Base-by-base conservation (phyloP, 352 stramenopile genomes). In the Pythium brachiatum region DNA sequence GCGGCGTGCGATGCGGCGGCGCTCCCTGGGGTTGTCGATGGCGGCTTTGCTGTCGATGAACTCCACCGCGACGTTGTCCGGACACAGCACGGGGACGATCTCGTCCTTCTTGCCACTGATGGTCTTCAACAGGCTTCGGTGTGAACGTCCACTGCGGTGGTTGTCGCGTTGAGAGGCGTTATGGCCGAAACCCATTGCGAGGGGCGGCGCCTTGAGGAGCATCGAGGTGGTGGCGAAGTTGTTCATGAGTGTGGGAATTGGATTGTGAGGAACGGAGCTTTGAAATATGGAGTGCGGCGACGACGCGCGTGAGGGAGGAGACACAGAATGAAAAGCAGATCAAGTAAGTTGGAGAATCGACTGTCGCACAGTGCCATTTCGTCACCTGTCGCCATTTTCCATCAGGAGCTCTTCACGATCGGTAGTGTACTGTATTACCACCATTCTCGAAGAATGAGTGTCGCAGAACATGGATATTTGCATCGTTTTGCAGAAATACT, bases 21-120 rank as follows among this genome's bases (percentile, higher is more conserved):
- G 38, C 51, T 66, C 59, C 3, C 4, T n/a, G 20, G 18, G 5
- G 59, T 34, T 60, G 16, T 21, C 41, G 16, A 59, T 60, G 39
- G 39, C 31, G 16, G 51, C 50, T 29, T 59, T 66, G 51, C 59
- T 60, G 39, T 60, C 59, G 16, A 66, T 66, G 29, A 66, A 60
- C 59, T 48, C 50, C 13, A 53, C 57, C 25, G 46, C 34, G 23
- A 64, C 26, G 18, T 57, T 25, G 16, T 64, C 57, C 7, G 57
- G 57, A 29, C 57, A 56, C 34, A 64, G 46, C 25, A 64, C 47
- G 47, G 47, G 31, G n/a, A 62, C 46, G 20, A 46, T 3, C 13
- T 36, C 46, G 6, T 56, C 1, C 32, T 56, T 55, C 56, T 60
- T 60, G 54, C 38, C 23, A 9, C 29, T 39, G 13, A 61, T 16